Base-by-base conservation (phyloP, 805 yeast species). In the Metahyphopichia silvanorum region DNA sequence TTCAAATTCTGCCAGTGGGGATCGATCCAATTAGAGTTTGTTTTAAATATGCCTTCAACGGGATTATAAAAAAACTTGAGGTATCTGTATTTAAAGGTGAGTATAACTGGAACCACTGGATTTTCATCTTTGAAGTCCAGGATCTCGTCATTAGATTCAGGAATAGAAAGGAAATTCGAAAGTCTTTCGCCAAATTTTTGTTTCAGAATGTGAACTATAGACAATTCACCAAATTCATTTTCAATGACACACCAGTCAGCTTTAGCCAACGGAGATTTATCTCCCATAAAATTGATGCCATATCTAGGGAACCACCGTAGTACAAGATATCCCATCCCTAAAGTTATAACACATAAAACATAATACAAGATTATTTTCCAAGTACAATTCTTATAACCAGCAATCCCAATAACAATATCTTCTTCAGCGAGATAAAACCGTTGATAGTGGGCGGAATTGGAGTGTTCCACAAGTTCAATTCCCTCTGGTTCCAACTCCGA, bases 171-270 rank as follows among this genome's bases (percentile, higher is more conserved):
- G 17, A 86, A 76, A 0, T 84, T 74, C 2, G 94, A 83, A 21
- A 91, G 50, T 8, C 86, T 70, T 45, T 85, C 77, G 46, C 83
- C 80, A 50, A 82, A 86, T 66, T 85, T 72, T 27, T 62, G 59
- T 42, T 82, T 73, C 1, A 63, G 48, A 10, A 93, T 77, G 2
- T 62, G 55, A 4, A 77, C 71, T 13, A 82, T 72, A 22, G 74
- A 69, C 40, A 93, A 69, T 46, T 87, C 95, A 13, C 97, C 98
- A 67, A 77, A 82, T 54, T 89, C 97, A 45, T 87, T 94, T 60
- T 93, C 99, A 16, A 93, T 71, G 12, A 88, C 95, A 11, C 89
- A 83, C 93, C 96, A 86, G 48, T 88, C 95, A 20, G 96, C 82
- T 40, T 74, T 72, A 1, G 87, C 96, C 39, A 93, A 63, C 0